Percentiles rank a stretch among this genome's conserved stretches.
These are phyloP conservation scores for Boletus coccyginus DNA, from an alignment of 768 basidiomycete genomes.

Conservation along the genomic window DNA sequence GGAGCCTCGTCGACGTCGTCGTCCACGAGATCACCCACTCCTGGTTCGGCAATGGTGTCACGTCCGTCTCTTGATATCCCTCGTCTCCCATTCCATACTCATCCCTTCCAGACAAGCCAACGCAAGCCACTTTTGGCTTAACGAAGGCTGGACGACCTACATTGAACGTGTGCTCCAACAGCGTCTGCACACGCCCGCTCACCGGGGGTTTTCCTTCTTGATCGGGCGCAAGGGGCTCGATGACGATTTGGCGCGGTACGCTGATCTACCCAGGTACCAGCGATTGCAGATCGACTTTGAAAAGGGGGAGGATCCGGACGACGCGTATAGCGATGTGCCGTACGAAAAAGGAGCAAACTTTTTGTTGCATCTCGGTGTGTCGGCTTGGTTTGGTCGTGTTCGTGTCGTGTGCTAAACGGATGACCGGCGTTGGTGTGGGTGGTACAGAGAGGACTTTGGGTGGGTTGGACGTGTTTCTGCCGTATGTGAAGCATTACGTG, in stretches of 20 bases:
- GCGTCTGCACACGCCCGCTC: slow-evolving; percentile 66
- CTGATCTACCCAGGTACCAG: slow-evolving; percentile 64
- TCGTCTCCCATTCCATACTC: not conserved
- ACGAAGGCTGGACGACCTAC: slow-evolving; percentile 94
- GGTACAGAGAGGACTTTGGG: slow-evolving; percentile 13
- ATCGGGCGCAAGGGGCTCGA: slow-evolving; percentile 71
- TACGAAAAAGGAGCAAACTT: slow-evolving; percentile 92
- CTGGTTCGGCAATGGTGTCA: slow-evolving; percentile 90
- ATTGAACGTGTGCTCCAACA: slow-evolving; percentile 80
- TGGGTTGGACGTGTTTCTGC: slow-evolving; percentile 64
- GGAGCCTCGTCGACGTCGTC: slow-evolving; percentile 84
- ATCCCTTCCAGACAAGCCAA: slow-evolving; percentile 51
- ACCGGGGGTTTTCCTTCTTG: slow-evolving; percentile 77
- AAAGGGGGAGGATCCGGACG: slow-evolving; percentile 73
- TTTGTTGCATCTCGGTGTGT: slow-evolving; percentile 73
- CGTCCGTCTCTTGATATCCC: slow-evolving; percentile 37
- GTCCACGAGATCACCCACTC: slow-evolving; percentile 85
- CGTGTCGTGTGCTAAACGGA: not conserved
- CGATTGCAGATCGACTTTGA: slow-evolving; percentile 74
- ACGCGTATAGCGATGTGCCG: slow-evolving; percentile 71
- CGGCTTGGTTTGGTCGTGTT: too few relatives aligned
- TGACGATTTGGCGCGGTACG: slow-evolving; percentile 63
- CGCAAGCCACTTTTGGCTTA: slow-evolving; percentile 82
- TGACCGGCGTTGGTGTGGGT: not conserved
- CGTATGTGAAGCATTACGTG: slow-evolving; percentile 82